Conservation (phyloP, 257 asterid genomes). For the Eucommia ulmoides region DNA sequence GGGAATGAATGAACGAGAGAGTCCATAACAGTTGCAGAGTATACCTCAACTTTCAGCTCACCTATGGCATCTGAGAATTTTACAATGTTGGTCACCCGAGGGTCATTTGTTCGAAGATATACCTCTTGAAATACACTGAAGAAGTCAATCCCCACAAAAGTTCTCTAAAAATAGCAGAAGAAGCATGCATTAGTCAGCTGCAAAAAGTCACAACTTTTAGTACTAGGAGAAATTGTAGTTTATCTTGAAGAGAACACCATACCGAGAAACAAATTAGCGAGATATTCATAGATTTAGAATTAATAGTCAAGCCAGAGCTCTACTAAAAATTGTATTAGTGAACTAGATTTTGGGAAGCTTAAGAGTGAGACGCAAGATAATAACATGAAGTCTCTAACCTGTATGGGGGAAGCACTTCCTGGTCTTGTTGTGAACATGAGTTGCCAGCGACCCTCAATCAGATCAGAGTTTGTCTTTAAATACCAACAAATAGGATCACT, state of each 20-base stretch:
- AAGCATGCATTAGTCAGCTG: not conserved
- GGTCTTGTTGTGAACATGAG: conserved; percentile 95
- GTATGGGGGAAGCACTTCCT: conserved; percentile 85
- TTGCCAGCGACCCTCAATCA: conserved; percentile 91
- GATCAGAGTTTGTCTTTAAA: conserved; percentile 68
- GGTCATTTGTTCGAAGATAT: conserved; percentile 57
- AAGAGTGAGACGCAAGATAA: not conserved
- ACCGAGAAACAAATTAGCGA: not conserved
- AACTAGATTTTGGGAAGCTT: too few species aligned
- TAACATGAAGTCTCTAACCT: conserved; percentile 29
- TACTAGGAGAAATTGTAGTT: not conserved
- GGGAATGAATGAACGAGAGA: too few species aligned
- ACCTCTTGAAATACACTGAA: conserved; percentile 87
- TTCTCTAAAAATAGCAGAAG: conserved; percentile 47
- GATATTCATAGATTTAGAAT: not conserved
- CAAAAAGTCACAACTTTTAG: not conserved
- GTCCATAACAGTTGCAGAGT: too few species aligned
- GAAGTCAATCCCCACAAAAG: conserved; percentile 85
- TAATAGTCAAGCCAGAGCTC: not conserved
- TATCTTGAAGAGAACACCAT: not conserved
- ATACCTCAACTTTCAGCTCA: conserved; percentile 92
- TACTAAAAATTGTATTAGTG: too few species aligned
- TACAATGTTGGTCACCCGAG: conserved; percentile 81
- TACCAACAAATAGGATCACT: not conserved
- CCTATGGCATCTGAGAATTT: conserved; percentile 66